Base-by-base conservation (phyloP, 2,329 filamentous ascomycete genomes). In the Mollisiaceae sp. region DNA sequence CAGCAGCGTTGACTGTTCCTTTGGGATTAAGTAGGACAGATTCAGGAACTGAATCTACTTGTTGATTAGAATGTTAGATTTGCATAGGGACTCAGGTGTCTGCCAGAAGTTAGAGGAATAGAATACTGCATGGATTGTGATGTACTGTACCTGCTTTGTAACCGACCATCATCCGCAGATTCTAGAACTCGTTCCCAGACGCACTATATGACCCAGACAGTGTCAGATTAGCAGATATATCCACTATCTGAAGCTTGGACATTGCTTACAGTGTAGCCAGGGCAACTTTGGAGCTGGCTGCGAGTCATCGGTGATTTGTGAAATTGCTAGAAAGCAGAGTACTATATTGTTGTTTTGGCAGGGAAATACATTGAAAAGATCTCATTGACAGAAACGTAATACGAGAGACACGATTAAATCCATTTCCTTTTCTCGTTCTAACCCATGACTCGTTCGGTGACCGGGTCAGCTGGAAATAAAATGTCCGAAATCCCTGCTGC, bases 131-230 rank as follows among this genome's bases (percentile, higher is more conserved):
- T 50, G n/a, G 45, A 22, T 50, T 24, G 11, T 4, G 27, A 20
- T n/a, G 20, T 50, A 87, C 86, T n/a, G 20, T 50, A 87, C 86
- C 79, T 38, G 82, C 84, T 71, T 89, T 82, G 72, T 88, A 88
- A 69, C 87, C 83, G n/a, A 88, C 86, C 4, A 81, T 76, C 59
- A 89, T 77, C 67, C 81, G 85, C 66, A 89, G 76, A 63, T 85
- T 78, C 59, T 80, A 73, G 62, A 89, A 67, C 70, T 89, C 87
- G 1, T 79, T 79, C 59, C 86, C 85, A 71, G 86, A 89, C 11
- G 78, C 78, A 71, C 87, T 84, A 76, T 86, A 89, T 27, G 84
- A 71, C 1, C 85, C 86, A 8, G 85, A 85, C 32, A 89, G 79
- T 8, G 75, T 80, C 62, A 89, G 78, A 69, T 86, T 82, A 2